Conservation (phyloP, 768 basidiomycete genomes). For the Suillus brevipes region DNA sequence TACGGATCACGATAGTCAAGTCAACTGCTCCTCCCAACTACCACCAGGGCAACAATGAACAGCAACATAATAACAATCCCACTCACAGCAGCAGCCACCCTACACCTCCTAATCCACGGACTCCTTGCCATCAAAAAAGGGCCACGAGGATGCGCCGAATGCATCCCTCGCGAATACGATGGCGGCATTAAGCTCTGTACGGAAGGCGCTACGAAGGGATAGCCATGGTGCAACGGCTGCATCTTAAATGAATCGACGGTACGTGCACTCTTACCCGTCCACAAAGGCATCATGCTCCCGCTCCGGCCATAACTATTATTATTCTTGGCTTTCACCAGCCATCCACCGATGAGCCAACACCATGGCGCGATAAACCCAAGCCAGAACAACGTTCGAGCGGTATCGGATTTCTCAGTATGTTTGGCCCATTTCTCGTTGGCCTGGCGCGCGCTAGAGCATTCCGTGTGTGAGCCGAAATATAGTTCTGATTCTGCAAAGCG, state of each 20-base stretch:
- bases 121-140: slow-evolving; percentile 28
- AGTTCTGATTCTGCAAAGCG: slow-evolving; percentile 48
- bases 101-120: slow-evolving; percentile 47
- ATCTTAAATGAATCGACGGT: slow-evolving; percentile 46
- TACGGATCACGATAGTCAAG: neutral
- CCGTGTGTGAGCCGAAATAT: slow-evolving; percentile 35
- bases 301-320: slow-evolving; percentile 39
- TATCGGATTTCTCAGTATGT: slow-evolving; percentile 18
- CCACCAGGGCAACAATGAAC: slow-evolving; percentile 51
- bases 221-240: slow-evolving; percentile 43
- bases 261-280: slow-evolving; percentile 41
- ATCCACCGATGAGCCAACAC: slow-evolving; percentile 77
- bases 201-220: slow-evolving; percentile 61
- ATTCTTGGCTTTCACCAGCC: slow-evolving; percentile 52
- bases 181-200: slow-evolving; percentile 33
- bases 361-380: slow-evolving; percentile 70
- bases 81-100: slow-evolving; percentile 61
- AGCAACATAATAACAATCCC: slow-evolving; percentile 49
- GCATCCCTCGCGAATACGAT: slow-evolving; percentile 20
- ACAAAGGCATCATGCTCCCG: slow-evolving; percentile 33
- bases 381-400: slow-evolving; percentile 70
- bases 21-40: slow-evolving; percentile 20
- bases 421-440: slow-evolving; percentile 16
- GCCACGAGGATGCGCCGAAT: slow-evolving; percentile 22
- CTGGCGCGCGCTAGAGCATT: slow-evolving; percentile 31